Percentiles rank a stretch among this genome's conserved stretches.
These are phyloP conservation scores for Prototheca stagnorum DNA, from an alignment of 163 green algal genomes.

Conservation along the genomic window DNA sequence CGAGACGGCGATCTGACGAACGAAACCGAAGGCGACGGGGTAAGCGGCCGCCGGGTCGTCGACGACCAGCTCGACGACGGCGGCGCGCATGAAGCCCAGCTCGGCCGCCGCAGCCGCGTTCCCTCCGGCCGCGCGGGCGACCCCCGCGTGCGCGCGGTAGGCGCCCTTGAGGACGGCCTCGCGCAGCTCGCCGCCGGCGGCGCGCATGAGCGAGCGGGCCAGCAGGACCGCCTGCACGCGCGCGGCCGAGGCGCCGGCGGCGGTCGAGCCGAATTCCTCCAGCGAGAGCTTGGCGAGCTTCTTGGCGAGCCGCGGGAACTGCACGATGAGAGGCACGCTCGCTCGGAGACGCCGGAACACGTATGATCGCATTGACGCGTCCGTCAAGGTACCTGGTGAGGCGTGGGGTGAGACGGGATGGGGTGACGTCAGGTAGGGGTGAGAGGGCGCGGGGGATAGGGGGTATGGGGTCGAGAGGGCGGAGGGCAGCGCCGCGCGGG, in stretches of 20 bases:
- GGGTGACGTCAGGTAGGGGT: too few relatives aligned
- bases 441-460: too few relatives aligned
- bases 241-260: too few relatives aligned
- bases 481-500: too few relatives aligned
- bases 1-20: conserved; percentile 65
- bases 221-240: conserved; percentile 69
- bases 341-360: conserved; percentile 55
- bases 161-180: conserved; percentile 55
- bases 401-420: neutral
- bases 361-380: conserved; percentile 62
- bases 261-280: too few relatives aligned
- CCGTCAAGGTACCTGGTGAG: conserved; percentile 46
- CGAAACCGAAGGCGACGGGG: conserved; percentile 46
- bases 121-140: too few relatives aligned
- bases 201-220: conserved; percentile 53
- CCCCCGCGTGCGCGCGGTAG: conserved; percentile 31
- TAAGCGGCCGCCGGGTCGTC: conserved; percentile 35
- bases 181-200: conserved; percentile 20
- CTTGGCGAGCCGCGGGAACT: too few relatives aligned
- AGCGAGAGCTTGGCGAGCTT: too few relatives aligned
- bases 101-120: conserved; percentile 40
- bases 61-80: conserved; percentile 64
- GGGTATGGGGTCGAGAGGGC: too few relatives aligned
- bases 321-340: too few relatives aligned
- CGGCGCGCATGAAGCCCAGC: conserved; percentile 74